These are phyloP conservation scores for Paramecium octaurelia DNA, from an alignment of 73 alveolate species.

Conservation along the genomic window DNA sequence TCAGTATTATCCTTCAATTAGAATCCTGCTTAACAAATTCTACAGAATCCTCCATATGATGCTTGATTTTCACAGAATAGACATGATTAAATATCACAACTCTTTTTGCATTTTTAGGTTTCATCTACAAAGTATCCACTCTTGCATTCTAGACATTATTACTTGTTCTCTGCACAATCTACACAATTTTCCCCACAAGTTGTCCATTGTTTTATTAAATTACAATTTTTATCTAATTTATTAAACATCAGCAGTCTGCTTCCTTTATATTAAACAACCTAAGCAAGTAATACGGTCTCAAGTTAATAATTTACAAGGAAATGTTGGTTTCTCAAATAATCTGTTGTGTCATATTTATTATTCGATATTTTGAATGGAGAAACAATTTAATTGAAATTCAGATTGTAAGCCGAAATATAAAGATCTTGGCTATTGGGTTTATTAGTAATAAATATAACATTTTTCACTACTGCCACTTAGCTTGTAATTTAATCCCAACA, in stretches of 20 bases:
- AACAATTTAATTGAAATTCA: background rate
- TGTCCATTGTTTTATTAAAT: background rate
- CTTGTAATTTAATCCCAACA: background rate
- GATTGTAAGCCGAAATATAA: background rate
- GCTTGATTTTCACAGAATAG: background rate
- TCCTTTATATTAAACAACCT: background rate
- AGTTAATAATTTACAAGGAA: background rate
- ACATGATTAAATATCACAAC: background rate
- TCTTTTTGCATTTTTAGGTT: background rate
- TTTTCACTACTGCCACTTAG: background rate
- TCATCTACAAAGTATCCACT: background rate
- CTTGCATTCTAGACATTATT: background rate
- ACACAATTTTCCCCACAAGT: background rate
- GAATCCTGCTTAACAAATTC: background rate
- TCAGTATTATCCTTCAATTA: background rate
- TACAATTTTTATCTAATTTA: background rate
- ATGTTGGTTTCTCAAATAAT: background rate
- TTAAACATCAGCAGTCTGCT: background rate
- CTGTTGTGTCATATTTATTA: background rate
- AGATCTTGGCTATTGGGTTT: background rate
- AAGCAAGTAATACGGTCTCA: background rate
- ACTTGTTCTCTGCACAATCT: background rate
- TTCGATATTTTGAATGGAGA: background rate
- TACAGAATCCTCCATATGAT: background rate
- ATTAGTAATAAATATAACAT: background rate